phyloP scores from a whole-genome alignment of 169 alveolate genomes.

The Miamiensis avidus region DNA sequence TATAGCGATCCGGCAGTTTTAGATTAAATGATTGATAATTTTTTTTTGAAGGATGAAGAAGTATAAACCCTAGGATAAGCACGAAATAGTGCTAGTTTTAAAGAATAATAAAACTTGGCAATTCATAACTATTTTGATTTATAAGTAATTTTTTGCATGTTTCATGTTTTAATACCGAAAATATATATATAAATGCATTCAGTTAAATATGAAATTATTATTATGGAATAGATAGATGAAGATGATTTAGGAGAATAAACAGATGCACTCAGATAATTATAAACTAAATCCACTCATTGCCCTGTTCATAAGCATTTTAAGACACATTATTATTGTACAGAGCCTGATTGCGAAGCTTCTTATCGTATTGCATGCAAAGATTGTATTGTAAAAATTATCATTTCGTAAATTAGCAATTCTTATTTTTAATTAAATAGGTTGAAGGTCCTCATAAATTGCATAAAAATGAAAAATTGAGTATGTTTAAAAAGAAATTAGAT shows the following conservation, averaged over 20 bases:
- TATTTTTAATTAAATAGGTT: neutral
- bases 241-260: neutral
- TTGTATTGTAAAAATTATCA: neutral
- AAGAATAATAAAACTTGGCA: neutral
- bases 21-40: neutral
- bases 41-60: neutral
- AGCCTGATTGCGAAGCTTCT: neutral
- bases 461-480: neutral
- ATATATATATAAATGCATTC: no score
- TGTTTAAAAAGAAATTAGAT: neutral
- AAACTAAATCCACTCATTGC: neutral
- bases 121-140: neutral
- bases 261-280: neutral
- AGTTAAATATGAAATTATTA: no score
- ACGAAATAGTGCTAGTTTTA: neutral
- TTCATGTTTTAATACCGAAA: no score
- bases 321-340: neutral
- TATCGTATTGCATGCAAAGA: neutral
- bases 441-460: neutral
- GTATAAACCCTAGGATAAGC: neutral
- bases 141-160: neutral
- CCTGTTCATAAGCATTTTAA: neutral
- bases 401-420: neutral
- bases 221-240: neutral
- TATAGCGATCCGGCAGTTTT: neutral